A percentile compares a stretch with the other conserved stretches of the same genome.
Conservation (phyloP, 768 basidiomycete species). For the Amanita pseudoporphyria region DNA sequence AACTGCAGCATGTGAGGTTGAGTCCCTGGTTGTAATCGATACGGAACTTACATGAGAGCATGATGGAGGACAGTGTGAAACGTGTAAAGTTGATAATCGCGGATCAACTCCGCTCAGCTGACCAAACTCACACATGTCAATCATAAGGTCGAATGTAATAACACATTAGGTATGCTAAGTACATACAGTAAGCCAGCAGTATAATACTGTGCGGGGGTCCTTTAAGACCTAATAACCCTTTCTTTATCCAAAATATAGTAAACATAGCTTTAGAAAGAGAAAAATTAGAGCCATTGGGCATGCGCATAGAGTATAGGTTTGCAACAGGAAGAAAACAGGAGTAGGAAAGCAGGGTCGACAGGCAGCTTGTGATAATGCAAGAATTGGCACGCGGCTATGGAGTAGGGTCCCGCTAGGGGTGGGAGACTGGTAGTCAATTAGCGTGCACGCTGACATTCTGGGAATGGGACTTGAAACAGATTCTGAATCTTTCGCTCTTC, state of each 20-base stretch:
- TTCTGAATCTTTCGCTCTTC: constrained; percentile 37
- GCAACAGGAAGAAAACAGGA: not conserved
- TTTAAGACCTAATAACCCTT: too few species aligned
- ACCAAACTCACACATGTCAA: not conserved
- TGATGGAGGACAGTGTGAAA: constrained; percentile 4
- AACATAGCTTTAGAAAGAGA: not conserved
- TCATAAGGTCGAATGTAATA: not conserved
- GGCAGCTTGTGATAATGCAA: not conserved
- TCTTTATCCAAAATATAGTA: too few species aligned
- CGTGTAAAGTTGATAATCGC: not conserved
- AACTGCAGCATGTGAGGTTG: constrained; percentile 24
- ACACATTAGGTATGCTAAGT: constrained; percentile 1
- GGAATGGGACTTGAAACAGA: constrained; percentile 34
- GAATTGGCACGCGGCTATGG: not conserved
- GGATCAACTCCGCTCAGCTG: not conserved
- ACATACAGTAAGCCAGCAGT: constrained; percentile 4
- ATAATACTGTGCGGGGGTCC: too few species aligned
- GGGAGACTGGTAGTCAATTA: constrained; percentile 13
- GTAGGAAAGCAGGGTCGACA: constrained; percentile 2
- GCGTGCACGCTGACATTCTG: constrained; percentile 30
- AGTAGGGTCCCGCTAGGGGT: not conserved
- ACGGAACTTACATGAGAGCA: constrained; percentile 25
- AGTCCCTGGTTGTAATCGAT: not conserved
- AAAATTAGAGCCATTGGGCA: not conserved
- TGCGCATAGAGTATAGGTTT: not conserved